Base-by-base conservation (phyloP, 139 green algal genomes). In the Chlorella ohadii region DNA sequence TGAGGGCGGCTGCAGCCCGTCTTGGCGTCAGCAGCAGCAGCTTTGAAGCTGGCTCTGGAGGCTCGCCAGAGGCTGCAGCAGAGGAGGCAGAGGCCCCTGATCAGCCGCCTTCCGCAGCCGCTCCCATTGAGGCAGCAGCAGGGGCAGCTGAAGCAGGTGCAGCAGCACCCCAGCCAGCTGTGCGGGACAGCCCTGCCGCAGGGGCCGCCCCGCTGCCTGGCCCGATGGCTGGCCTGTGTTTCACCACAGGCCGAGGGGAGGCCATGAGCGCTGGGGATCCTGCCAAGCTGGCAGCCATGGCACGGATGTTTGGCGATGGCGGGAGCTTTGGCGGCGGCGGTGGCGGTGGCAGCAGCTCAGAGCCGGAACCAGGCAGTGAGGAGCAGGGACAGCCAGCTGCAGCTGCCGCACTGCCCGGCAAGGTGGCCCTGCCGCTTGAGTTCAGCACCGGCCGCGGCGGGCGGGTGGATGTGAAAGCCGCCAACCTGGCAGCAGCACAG, bases 361-460 rank as follows among this genome's bases (percentile, higher is more conserved):
- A 23, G 11, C n/a, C 31, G 22, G 65, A 17, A 9, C 16, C 16
- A 0, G 7, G 7, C 28, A 33, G 1, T 2, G 33, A 41, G 34
- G 66, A 28, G 31, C 17, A n/a, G 16, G 33, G 5, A 33, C 6
- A 31, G 20, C 36, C 27, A 33, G 19, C 19, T 23, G 67, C 67
- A 33, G 25, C 3, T 13, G 39, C 39, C 6, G 41, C 39, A 17
- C 39, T 13, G 16, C 20, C 44, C 31, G 72, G 47, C 13, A 39
- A 55, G 39, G 78, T 74, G 28, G 7, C 16, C 2, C 31, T 83
- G 39, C 63, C 33, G 19, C 15, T 13, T 3, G 63, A 13, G 15
- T 83, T 83, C 77, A 63, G 16, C 39, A 83, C 73, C 3, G 74
- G 74, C 55, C n/a, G 51, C 0, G 51, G 74, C 13, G 51, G 3